phyloP scores from a whole-genome alignment of 441 rosid genomes.

The Capsella rubella region DNA sequence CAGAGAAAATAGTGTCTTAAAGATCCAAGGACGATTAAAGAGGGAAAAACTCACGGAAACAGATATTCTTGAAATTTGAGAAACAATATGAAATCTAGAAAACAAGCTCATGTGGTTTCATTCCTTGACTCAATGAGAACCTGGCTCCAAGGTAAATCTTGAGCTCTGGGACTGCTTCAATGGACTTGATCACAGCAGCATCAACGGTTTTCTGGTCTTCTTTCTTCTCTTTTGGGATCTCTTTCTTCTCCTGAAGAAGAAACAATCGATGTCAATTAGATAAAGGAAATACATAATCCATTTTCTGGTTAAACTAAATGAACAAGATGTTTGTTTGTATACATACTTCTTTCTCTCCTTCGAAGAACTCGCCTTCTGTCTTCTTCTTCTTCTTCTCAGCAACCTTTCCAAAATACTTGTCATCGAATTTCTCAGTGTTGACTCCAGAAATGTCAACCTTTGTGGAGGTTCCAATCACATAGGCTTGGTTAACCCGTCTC shows the following conservation, averaged over 20 bases:
- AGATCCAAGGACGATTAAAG: slow-evolving; percentile 21
- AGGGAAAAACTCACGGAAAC: slow-evolving; percentile 28
- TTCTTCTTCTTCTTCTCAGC: slow-evolving; percentile 82
- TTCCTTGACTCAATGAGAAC: slow-evolving; percentile 68
- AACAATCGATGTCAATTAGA: background rate
- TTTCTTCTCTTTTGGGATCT: slow-evolving; percentile 53
- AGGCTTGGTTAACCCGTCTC: slow-evolving; percentile 81
- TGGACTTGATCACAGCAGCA: slow-evolving; percentile 49
- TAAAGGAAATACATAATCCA: background rate
- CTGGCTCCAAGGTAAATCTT: slow-evolving; percentile 61
- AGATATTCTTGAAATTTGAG: slow-evolving; percentile 23
- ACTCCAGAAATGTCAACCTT: slow-evolving; percentile 78
- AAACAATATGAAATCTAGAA: slow-evolving; percentile 51
- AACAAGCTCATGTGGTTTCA: slow-evolving; percentile 71
- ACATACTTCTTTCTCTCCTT: slow-evolving; percentile 72
- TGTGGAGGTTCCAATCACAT: slow-evolving; percentile 84
- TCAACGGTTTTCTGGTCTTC: slow-evolving; percentile 60
- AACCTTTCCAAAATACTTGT: slow-evolving; percentile 78
- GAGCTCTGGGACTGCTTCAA: slow-evolving; percentile 59
- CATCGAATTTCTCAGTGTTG: slow-evolving; percentile 69
- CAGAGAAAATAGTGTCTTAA: slow-evolving; percentile 21
- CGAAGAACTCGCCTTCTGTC: slow-evolving; percentile 82
- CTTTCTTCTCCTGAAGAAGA: slow-evolving; percentile 49
- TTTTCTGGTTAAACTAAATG: background rate
- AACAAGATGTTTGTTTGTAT: background rate